Conservation (phyloP, 495 filamentous ascomycete genomes). For the Pseudomonodictys pantanalensis region DNA sequence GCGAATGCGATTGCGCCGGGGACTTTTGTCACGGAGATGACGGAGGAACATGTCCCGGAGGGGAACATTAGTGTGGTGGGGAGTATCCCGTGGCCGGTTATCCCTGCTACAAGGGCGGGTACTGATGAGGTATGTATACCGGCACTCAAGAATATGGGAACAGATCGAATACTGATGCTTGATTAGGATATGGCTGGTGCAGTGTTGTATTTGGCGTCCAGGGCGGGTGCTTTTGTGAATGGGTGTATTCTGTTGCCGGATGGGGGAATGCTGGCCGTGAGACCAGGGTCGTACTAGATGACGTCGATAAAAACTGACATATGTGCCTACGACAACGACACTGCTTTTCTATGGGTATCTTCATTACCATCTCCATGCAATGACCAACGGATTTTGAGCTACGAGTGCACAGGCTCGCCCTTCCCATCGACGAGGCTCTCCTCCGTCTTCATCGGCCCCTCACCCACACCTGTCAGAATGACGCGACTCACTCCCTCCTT, state of each 20-base stretch:
- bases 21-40: not conserved
- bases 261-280: slow-evolving; percentile 34
- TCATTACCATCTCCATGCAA: not conserved
- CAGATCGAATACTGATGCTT: slow-evolving; percentile 1
- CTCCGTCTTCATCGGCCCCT: slow-evolving; percentile 76
- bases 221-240: slow-evolving; percentile 39
- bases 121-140: not conserved
- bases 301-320: not conserved
- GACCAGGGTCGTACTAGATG: slow-evolving; percentile 34
- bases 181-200: slow-evolving; percentile 40
- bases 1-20: slow-evolving; percentile 65
- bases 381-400: too few species aligned
- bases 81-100: not conserved
- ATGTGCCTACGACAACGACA: not conserved
- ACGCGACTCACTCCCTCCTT: slow-evolving; percentile 79
- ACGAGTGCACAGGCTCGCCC: slow-evolving; percentile 49
- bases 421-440: slow-evolving; percentile 73
- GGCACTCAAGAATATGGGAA: not conserved
- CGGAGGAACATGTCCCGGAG: slow-evolving; percentile 1
- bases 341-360: not conserved
- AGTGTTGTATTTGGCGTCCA: slow-evolving; percentile 38
- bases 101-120: not conserved
- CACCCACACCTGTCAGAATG: slow-evolving; percentile 87
- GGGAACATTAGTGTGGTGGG: not conserved
- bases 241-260: slow-evolving; percentile 38